These are phyloP conservation scores for Lichtheimia corymbifera DNA, from an alignment of 371 early-diverging fungal genomes.

Conservation along the genomic window DNA sequence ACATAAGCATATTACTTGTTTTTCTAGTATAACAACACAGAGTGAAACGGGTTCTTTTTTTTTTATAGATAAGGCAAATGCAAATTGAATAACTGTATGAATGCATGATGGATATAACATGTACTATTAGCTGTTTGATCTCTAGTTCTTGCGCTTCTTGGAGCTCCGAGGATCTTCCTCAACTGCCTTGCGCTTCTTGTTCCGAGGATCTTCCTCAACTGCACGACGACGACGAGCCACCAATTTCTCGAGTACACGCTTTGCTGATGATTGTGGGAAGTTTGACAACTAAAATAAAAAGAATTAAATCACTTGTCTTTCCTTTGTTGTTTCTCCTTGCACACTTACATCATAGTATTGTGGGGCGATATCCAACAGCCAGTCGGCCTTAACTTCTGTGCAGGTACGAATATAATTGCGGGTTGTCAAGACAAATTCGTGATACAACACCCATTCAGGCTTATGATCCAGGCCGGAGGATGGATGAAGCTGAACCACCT, in stretches of 20 bases:
- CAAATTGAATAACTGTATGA: no score
- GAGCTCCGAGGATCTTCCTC: conserved; percentile 32
- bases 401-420: conserved; percentile 95
- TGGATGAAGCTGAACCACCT: conserved; percentile 95
- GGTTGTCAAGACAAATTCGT: conserved; percentile 97
- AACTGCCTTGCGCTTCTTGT: conserved; percentile 35
- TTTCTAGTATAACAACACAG: no score
- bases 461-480: conserved; percentile 84
- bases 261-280: conserved; percentile 92
- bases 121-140: no score
- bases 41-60: no score
- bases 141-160: conserved; percentile 34
- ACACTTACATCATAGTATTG: conserved; percentile 60
- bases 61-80: no score
- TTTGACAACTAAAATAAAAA: conserved; percentile 67
- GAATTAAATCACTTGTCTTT: neutral
- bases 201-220: conserved; percentile 31
- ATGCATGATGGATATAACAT: conserved; percentile 1
- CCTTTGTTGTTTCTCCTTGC: neutral
- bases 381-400: conserved; percentile 87
- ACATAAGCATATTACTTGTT: no score
- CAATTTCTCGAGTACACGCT: conserved; percentile 74
- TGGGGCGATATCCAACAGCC: conserved; percentile 91
- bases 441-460: conserved; percentile 97
- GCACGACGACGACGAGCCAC: conserved; percentile 38